These are phyloP conservation scores for Dichomitus squalens DNA, from an alignment of 1,284 basidiomycete species.

Conservation along the genomic window DNA sequence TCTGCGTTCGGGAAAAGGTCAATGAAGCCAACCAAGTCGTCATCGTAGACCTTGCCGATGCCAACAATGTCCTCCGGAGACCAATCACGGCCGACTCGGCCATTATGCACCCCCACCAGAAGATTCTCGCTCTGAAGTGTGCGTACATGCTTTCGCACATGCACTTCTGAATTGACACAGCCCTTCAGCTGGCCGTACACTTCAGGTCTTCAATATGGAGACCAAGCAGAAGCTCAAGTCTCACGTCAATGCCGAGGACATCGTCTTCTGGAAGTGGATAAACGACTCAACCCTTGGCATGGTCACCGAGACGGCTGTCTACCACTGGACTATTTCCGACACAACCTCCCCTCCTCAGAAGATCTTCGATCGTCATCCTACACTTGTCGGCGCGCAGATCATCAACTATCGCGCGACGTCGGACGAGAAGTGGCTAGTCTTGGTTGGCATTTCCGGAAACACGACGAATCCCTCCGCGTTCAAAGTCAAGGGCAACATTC, in stretches of 20 bases:
- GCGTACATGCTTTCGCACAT: slow-evolving; percentile 27
- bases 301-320: slow-evolving; percentile 94
- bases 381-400: slow-evolving; percentile 94
- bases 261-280: slow-evolving; percentile 99
- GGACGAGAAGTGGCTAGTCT: slow-evolving; percentile 97
- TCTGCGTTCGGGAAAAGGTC: slow-evolving; percentile 89
- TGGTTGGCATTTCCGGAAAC: slow-evolving; percentile 96
- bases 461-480: slow-evolving; percentile 90
- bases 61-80: slow-evolving; percentile 94
- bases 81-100: slow-evolving; percentile 98
- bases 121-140: slow-evolving; percentile 97
- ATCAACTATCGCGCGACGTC: slow-evolving; percentile 95
- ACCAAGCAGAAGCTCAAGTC: slow-evolving; percentile 98
- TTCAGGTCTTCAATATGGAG: slow-evolving; percentile 99
- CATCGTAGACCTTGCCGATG: slow-evolving; percentile 94
- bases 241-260: slow-evolving; percentile 92
- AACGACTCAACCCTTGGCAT: slow-evolving; percentile 90
- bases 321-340: slow-evolving; percentile 89
- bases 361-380: slow-evolving; percentile 96
- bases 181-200: slow-evolving; percentile 80
- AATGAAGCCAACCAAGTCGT: slow-evolving; percentile 95
- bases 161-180: neutral
- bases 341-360: slow-evolving; percentile 80
- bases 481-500: slow-evolving; percentile 98
- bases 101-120: slow-evolving; percentile 98